Conservation (phyloP, 257 asterid species). For the Haberlea rhodopensis region DNA sequence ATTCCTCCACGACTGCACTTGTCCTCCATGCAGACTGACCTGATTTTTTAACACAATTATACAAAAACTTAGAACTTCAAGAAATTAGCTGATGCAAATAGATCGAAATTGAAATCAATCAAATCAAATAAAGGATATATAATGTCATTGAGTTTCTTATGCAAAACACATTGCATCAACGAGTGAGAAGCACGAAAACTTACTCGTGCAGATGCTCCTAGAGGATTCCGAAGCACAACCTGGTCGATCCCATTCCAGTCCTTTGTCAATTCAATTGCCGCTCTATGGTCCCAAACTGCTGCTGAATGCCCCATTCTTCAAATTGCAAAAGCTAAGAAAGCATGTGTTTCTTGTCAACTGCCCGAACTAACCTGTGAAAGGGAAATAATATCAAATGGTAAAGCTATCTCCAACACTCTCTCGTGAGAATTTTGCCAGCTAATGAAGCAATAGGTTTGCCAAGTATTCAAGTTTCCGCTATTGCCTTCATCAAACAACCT, state of each 20-base stretch:
- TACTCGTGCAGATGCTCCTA: slow-evolving; percentile 85
- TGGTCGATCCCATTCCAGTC: slow-evolving; percentile 91
- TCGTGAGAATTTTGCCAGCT: slow-evolving; percentile 25
- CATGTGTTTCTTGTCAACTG: slow-evolving; percentile 19
- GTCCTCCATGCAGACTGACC: slow-evolving; percentile 94
- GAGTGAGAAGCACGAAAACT: slow-evolving; percentile 32
- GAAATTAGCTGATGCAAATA: slow-evolving; percentile 16
- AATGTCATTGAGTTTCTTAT: slow-evolving; percentile 5
- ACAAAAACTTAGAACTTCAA: slow-evolving; percentile 10
- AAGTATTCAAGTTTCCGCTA: slow-evolving; percentile 28
- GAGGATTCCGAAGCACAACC: slow-evolving; percentile 72
- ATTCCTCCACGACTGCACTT: slow-evolving; percentile 88
- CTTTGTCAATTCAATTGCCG: slow-evolving; percentile 63
- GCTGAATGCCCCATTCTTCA: slow-evolving; percentile 77
- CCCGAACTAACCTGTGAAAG: slow-evolving; percentile 20
- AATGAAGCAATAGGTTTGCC: slow-evolving; percentile 33
- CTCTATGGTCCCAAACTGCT: slow-evolving; percentile 73
- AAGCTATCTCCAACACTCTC: slow-evolving; percentile 28
- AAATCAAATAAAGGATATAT: slow-evolving; percentile 13
- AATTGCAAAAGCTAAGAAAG: slow-evolving; percentile 17
- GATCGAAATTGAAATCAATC: slow-evolving; percentile 19
- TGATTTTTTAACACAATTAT: slow-evolving; percentile 27
- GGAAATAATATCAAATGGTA: slow-evolving; percentile 24
- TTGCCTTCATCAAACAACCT: slow-evolving; percentile 29
- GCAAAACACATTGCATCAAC: slow-evolving; percentile 9